These are phyloP conservation scores for Puya raimondii DNA, from an alignment of 176 grass and related monocot genomes.

Conservation along the genomic window DNA sequence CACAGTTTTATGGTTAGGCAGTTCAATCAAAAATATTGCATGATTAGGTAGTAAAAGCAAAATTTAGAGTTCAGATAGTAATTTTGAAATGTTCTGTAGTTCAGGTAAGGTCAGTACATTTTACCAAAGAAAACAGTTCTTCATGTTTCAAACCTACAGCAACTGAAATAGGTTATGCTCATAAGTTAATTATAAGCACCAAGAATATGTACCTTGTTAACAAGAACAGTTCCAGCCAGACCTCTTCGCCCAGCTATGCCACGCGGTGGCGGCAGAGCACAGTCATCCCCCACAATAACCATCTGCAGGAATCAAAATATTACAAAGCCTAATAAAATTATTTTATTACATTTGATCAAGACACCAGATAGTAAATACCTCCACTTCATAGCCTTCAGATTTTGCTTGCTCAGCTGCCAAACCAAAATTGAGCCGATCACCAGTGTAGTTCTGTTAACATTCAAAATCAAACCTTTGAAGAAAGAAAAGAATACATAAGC, in stretches of 20 bases:
- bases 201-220: constrained; percentile 65
- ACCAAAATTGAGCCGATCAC: constrained; percentile 99
- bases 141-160: background rate
- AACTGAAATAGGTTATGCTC: background rate
- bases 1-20: no score
- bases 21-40: no score
- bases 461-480: constrained; percentile 22
- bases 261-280: constrained; percentile 83
- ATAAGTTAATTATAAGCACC: background rate
- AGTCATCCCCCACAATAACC: constrained; percentile 99
- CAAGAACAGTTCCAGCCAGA: constrained; percentile 87
- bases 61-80: no score
- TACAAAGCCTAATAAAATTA: constrained; percentile 19
- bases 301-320: constrained; percentile 44
- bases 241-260: constrained; percentile 97
- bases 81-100: no score
- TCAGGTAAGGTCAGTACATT: background rate
- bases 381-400: constrained; percentile 97
- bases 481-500: constrained; percentile 5
- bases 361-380: constrained; percentile 40
- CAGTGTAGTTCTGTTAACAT: constrained; percentile 93
- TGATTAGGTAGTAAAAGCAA: no score
- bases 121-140: background rate
- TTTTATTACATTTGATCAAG: background rate
- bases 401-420: constrained; percentile 98